phyloP scores from a whole-genome alignment of 352 stramenopile genomes.

The Pythium monospermum region DNA sequence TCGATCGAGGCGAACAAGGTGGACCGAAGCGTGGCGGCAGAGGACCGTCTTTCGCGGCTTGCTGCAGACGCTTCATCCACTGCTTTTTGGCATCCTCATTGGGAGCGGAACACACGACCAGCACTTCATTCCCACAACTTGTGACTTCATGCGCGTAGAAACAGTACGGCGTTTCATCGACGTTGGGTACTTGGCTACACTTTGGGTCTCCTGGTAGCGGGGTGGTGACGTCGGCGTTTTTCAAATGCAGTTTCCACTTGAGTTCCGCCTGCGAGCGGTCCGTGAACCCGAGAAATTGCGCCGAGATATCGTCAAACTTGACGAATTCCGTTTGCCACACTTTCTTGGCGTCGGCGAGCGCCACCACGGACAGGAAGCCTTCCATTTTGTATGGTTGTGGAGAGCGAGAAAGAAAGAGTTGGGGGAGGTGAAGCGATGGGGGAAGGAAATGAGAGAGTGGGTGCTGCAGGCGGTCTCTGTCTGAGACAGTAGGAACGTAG shows the following conservation, averaged over 20 bases:
- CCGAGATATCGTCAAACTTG: conserved; percentile 64
- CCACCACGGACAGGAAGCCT: conserved; percentile 36
- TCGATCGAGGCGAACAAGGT: conserved; percentile 35
- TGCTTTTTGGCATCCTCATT: conserved; percentile 46
- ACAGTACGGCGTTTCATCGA: conserved; percentile 48
- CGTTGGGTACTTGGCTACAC: conserved; percentile 28
- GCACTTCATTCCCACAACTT: conserved; percentile 24
- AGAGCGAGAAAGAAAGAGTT: too few species aligned
- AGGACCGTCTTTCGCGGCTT: conserved; percentile 39
- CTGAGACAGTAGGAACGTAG: too few species aligned
- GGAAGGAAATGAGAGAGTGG: too few species aligned
- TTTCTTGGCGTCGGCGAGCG: conserved; percentile 30
- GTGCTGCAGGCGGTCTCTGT: too few species aligned
- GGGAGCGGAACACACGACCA: conserved; percentile 33
- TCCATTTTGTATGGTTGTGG: too few species aligned
- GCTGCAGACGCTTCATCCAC: conserved; percentile 45
- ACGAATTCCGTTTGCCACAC: conserved; percentile 47
- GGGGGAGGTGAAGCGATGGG: too few species aligned
- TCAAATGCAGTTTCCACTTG: conserved; percentile 42
- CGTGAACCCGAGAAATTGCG: conserved; percentile 48
- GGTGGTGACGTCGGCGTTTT: conserved; percentile 50
- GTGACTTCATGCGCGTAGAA: conserved; percentile 52
- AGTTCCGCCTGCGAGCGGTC: conserved; percentile 43
- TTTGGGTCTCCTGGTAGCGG: conserved; percentile 47
- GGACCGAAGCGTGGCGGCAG: conserved; percentile 33